A percentile compares a stretch with the other conserved stretches of the same genome.
These are phyloP conservation scores for Pythium insidiosum DNA, from an alignment of 352 stramenopile species.

Conservation along the genomic window DNA sequence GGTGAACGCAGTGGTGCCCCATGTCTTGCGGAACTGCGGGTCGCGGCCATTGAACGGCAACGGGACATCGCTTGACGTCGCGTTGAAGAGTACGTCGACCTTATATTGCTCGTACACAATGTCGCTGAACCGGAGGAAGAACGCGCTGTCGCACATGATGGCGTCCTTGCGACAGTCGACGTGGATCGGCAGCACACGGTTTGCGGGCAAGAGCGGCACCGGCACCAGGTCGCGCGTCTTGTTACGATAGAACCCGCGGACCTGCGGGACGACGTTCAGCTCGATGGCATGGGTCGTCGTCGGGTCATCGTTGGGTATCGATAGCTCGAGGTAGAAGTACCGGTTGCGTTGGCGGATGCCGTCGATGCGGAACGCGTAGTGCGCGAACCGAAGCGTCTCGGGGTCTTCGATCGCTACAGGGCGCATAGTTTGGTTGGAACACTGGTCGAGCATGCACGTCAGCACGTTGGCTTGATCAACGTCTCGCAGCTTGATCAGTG, in stretches of 20 bases:
- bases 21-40: conserved; percentile 46
- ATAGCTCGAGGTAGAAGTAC: conserved; percentile 53
- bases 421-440: conserved; percentile 30
- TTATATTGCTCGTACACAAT: conserved; percentile 52
- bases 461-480: conserved; percentile 24
- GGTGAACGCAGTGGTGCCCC: conserved; percentile 37
- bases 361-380: conserved; percentile 53
- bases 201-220: conserved; percentile 25
- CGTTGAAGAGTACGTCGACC: conserved; percentile 52
- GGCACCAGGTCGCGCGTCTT: conserved; percentile 21
- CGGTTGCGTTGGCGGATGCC: conserved; percentile 38
- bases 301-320: conserved; percentile 34
- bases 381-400: conserved; percentile 25
- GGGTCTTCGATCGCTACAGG: conserved; percentile 19
- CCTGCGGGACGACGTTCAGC: conserved; percentile 43
- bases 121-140: conserved; percentile 42
- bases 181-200: conserved; percentile 23
- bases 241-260: conserved; percentile 39
- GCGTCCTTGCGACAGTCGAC: conserved; percentile 25
- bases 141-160: conserved; percentile 28
- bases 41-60: conserved; percentile 24
- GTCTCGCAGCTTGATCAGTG: conserved; percentile 24
- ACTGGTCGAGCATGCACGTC: conserved; percentile 46
- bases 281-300: conserved; percentile 24
- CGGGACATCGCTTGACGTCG: conserved; percentile 22